Evolutionary conservation across 2,329 filamentous ascomycete species (phyloP).

Genomic region (Aspergillus carbonarius): DNA sequence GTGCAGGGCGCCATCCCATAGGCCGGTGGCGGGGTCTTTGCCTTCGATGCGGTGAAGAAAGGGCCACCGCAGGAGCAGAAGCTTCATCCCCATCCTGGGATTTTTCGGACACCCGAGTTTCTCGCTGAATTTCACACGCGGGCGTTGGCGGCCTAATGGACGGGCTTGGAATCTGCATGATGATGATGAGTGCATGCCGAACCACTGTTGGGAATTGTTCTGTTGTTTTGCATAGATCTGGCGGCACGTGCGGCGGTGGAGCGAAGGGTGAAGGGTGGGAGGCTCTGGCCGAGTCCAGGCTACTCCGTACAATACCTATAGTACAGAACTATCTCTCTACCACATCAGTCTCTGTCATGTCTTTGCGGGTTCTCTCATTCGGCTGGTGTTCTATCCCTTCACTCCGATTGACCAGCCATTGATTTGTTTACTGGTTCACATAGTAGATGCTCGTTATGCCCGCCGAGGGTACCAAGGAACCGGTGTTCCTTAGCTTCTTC

Average conservation of each 20-base stretch:
- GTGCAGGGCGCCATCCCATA: conserved; percentile 15
- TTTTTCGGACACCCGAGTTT: conserved; percentile 14
- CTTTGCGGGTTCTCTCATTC: neutral
- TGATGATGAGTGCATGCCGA: conserved; percentile 2
- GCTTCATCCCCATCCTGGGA: neutral
- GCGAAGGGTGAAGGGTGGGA: neutral
- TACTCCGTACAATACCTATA: neutral
- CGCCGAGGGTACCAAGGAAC: conserved; percentile 18
- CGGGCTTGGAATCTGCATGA: neutral
- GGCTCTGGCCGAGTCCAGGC: neutral
- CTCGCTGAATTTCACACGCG: conserved; percentile 11
- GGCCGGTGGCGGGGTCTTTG: conserved; percentile 16
- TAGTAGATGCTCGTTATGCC: neutral
- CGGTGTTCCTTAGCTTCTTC: conserved; percentile 13
- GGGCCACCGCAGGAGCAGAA: conserved; percentile 9
- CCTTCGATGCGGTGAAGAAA: conserved; percentile 34
- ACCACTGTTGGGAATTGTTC: neutral
- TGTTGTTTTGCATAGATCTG: neutral
- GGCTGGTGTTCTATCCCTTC: neutral
- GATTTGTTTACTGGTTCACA: conserved; percentile 5
- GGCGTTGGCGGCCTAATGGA: conserved; percentile 11
- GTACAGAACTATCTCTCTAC: neutral
- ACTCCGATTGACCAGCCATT: conserved; percentile 6
- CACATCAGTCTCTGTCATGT: no score
- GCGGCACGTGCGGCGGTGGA: neutral